phyloP scores from a whole-genome alignment of 2,329 filamentous ascomycete genomes.

The Claviceps arundinis region DNA sequence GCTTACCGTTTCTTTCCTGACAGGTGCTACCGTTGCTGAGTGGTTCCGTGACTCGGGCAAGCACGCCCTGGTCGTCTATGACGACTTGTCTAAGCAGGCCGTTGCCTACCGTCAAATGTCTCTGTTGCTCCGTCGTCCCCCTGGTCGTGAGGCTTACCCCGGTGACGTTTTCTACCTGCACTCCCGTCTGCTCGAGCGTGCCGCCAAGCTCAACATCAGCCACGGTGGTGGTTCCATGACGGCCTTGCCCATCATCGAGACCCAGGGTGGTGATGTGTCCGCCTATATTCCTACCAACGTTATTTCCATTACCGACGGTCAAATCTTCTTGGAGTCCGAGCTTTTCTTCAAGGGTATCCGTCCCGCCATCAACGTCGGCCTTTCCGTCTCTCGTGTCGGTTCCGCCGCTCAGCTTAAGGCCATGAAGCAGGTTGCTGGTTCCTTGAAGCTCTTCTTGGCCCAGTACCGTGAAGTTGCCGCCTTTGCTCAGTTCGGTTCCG shows the following conservation, averaged over 20 bases:
- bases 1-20: neutral
- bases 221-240: conserved; percentile 93
- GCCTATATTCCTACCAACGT: conserved; percentile 99
- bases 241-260: conserved; percentile 95
- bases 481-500: conserved; percentile 99
- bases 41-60: conserved; percentile 73
- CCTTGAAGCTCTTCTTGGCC: conserved; percentile 99
- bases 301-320: conserved; percentile 98
- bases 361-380: conserved; percentile 99
- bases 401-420: conserved; percentile 99
- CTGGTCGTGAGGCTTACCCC: conserved; percentile 97
- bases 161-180: conserved; percentile 99
- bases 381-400: conserved; percentile 99
- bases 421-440: conserved; percentile 99
- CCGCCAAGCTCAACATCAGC: conserved; percentile 96
- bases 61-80: conserved; percentile 82
- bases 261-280: conserved; percentile 99
- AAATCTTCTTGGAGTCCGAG: conserved; percentile 99
- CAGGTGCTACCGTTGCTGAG: conserved; percentile 42
- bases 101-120: conserved; percentile 99
- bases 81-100: conserved; percentile 96
- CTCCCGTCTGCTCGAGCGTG: conserved; percentile 98
- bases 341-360: conserved; percentile 99
- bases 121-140: conserved; percentile 90
- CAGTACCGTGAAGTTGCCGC: conserved; percentile 99